Conservation (phyloP, 2,329 filamentous ascomycete genomes). For the Fusarium nanum region DNA sequence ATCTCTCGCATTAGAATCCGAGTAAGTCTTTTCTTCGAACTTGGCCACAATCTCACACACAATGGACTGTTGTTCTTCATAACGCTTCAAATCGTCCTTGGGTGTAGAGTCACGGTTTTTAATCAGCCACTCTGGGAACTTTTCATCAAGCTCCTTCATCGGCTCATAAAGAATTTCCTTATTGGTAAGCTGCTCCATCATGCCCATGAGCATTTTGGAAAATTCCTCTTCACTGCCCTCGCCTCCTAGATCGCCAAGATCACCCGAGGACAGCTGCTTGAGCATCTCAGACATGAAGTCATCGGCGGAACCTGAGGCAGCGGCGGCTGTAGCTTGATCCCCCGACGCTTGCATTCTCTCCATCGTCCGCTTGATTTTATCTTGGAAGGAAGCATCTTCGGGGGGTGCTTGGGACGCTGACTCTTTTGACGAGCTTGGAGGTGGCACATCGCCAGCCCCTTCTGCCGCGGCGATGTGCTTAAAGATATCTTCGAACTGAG, state of each 20-base stretch:
- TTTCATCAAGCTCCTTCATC: slow-evolving; percentile 95
- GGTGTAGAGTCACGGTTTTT: slow-evolving; percentile 76
- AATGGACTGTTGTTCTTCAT: slow-evolving; percentile 81
- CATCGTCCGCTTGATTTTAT: slow-evolving; percentile 94
- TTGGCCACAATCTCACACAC: slow-evolving; percentile 88
- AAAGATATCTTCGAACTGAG: slow-evolving; percentile 82
- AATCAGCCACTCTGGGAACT: slow-evolving; percentile 90
- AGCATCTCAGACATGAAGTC: slow-evolving; percentile 93
- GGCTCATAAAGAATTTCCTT: slow-evolving; percentile 99
- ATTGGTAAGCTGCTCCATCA: slow-evolving; percentile 99
- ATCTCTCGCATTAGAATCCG: slow-evolving; percentile 83
- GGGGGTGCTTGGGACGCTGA: slow-evolving; percentile 52
- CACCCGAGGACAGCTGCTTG: slow-evolving; percentile 78
- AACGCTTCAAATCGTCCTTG: slow-evolving; percentile 80
- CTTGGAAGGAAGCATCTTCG: slow-evolving; percentile 80
- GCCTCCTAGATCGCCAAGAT: slow-evolving; percentile 63
- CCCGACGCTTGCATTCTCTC: slow-evolving; percentile 93
- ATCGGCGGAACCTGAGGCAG: slow-evolving; percentile 73
- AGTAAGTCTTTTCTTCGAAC: slow-evolving; percentile 86
- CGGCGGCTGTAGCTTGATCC: slow-evolving; percentile 83
- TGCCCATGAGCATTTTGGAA: slow-evolving; percentile 92
- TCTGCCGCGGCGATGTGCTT: slow-evolving; percentile 74
- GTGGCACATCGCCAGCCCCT: slow-evolving; percentile 41
- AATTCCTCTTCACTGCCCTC: slow-evolving; percentile 82
- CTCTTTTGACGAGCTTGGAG: slow-evolving; percentile 41